phyloP scores from a whole-genome alignment of 768 basidiomycete genomes.

The Leccinellum luteum region DNA sequence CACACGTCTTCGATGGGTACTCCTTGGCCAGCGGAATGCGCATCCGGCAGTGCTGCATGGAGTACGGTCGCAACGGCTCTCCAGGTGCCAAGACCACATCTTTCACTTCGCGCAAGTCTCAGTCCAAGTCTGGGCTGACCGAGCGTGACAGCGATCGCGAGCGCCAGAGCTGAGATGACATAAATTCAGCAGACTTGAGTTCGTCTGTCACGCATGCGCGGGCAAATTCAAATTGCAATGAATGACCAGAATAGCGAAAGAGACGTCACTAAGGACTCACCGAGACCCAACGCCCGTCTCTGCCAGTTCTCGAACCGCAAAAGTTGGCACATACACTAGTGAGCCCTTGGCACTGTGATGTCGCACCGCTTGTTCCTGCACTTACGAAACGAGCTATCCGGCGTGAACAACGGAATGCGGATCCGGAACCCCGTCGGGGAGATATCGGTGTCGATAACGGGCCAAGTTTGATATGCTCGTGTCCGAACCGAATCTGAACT shows the following conservation, averaged over 20 bases:
- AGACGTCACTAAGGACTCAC: slow-evolving; percentile 4
- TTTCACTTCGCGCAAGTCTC: too few relatives aligned
- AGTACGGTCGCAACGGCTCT: slow-evolving; percentile 36
- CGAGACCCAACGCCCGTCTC: neutral
- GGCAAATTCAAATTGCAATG: slow-evolving; percentile 11
- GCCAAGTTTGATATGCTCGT: too few relatives aligned
- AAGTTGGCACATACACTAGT: slow-evolving; percentile 37
- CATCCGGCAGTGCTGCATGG: slow-evolving; percentile 31
- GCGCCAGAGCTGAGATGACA: slow-evolving; percentile 1
- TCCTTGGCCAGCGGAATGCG: slow-evolving; percentile 36
- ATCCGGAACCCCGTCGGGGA: slow-evolving; percentile 10
- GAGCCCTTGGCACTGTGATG: slow-evolving; percentile 29
- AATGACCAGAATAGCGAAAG: neutral
- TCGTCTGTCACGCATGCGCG: neutral
- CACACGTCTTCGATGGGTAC: slow-evolving; percentile 42
- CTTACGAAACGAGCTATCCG: slow-evolving; percentile 10
- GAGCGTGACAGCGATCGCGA: slow-evolving; percentile 6
- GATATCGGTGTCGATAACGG: too few relatives aligned
- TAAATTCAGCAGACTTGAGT: neutral
- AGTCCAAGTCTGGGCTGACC: neutral
- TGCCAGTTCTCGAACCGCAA: slow-evolving; percentile 24
- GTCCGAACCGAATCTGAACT: neutral
- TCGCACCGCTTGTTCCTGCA: slow-evolving; percentile 38
- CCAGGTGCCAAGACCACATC: too few relatives aligned
- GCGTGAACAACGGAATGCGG: slow-evolving; percentile 20